Conservation (phyloP, 257 asterid species). For the Gynochthodes officinalis region DNA sequence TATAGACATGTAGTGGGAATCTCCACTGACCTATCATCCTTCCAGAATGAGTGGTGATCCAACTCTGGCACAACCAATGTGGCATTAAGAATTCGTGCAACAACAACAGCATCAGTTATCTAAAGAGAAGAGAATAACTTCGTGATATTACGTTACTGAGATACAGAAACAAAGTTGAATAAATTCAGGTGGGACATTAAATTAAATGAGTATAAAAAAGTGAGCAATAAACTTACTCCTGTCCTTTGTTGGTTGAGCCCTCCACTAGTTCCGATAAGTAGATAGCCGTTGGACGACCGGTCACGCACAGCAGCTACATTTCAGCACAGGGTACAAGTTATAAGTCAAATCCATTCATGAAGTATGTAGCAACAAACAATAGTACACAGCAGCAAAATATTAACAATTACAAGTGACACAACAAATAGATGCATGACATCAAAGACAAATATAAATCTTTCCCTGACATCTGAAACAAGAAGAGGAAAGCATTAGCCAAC, state of each 20-base stretch:
- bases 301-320: constrained; percentile 72
- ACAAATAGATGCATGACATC: neutral
- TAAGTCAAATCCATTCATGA: constrained; percentile 9
- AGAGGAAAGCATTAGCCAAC: constrained; percentile 23
- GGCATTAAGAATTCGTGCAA: constrained; percentile 92
- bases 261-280: constrained; percentile 97
- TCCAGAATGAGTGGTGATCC: constrained; percentile 97
- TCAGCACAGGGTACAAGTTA: constrained; percentile 21
- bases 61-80: constrained; percentile 93
- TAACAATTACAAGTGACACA: neutral
- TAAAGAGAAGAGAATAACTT: constrained; percentile 36
- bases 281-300: constrained; percentile 81
- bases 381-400: neutral
- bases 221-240: constrained; percentile 63
- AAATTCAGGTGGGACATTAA: constrained; percentile 8
- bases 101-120: constrained; percentile 99
- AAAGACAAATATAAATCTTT: neutral
- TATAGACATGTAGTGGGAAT: constrained; percentile 12
- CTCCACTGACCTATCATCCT: constrained; percentile 81
- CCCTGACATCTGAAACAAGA: neutral
- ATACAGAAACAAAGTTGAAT: constrained; percentile 14
- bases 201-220: constrained; percentile 12
- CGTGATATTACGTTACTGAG: constrained; percentile 17
- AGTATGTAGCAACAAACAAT: neutral
- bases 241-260: constrained; percentile 98